A percentile compares a stretch with the other conserved stretches of the same genome.
Evolutionary conservation across 495 filamentous ascomycete genomes (phyloP).

Genomic region (Parathielavia appendiculata): DNA sequence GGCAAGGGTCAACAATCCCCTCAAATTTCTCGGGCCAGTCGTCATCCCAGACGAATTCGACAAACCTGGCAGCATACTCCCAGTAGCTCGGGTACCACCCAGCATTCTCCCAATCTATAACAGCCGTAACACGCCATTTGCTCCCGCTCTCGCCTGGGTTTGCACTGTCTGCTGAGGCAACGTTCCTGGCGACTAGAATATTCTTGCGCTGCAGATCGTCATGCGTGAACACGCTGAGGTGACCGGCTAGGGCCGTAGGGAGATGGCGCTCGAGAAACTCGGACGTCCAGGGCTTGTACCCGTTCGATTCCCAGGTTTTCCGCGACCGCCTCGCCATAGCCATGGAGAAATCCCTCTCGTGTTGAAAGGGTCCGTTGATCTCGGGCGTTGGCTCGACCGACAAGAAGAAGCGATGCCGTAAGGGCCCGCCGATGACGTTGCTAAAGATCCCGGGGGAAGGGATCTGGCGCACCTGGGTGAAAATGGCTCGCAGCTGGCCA

Average conservation of each 20-base stretch:
- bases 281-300: neutral
- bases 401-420: neutral
- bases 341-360: neutral
- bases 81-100: conserved; percentile 9
- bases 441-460: neutral
- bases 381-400: neutral
- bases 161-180: neutral
- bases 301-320: neutral
- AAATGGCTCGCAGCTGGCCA: neutral
- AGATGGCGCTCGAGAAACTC: neutral
- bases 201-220: conserved; percentile 5
- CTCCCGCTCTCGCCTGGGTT: neutral
- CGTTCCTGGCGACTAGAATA: neutral
- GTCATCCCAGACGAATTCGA: neutral
- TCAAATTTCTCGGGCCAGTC: conserved; percentile 9
- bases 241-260: neutral
- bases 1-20: conserved; percentile 1
- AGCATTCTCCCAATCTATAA: conserved; percentile 1
- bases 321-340: neutral
- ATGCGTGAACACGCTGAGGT: neutral
- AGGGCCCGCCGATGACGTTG: neutral
- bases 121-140: neutral
- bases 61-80: neutral
- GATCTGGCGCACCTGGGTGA: neutral
- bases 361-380: neutral